These are phyloP conservation scores for Cerioporus squamosus DNA, from an alignment of 1,284 basidiomycete genomes.

Conservation along the genomic window DNA sequence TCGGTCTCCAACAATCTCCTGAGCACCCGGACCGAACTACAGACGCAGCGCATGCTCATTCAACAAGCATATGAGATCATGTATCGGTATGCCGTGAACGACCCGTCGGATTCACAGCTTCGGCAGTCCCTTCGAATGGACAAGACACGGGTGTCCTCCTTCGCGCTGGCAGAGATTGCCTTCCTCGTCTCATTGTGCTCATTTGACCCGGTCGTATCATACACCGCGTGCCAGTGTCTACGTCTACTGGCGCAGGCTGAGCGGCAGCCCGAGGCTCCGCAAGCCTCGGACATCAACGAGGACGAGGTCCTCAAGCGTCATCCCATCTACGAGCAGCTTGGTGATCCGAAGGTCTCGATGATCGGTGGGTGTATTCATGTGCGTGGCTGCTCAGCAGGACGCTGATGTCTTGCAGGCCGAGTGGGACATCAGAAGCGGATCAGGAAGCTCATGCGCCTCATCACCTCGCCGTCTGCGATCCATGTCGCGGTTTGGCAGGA, in stretches of 20 bases:
- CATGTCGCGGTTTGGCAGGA: slow-evolving; percentile 84
- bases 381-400: not conserved
- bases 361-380: slow-evolving; percentile 54
- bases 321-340: slow-evolving; percentile 76
- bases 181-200: slow-evolving; percentile 74
- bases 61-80: slow-evolving; percentile 63
- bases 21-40: slow-evolving; percentile 57
- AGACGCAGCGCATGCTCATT: slow-evolving; percentile 70
- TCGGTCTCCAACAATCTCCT: slow-evolving; percentile 64
- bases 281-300: slow-evolving; percentile 51
- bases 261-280: slow-evolving; percentile 57
- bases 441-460: slow-evolving; percentile 68
- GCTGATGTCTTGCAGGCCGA: slow-evolving; percentile 48
- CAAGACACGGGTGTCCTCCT: slow-evolving; percentile 51
- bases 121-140: slow-evolving; percentile 53
- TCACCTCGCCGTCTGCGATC: slow-evolving; percentile 65
- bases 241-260: slow-evolving; percentile 70
- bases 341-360: slow-evolving; percentile 70
- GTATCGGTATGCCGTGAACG: slow-evolving; percentile 49
- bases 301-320: slow-evolving; percentile 70
- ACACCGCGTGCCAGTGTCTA: slow-evolving; percentile 68
- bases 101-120: slow-evolving; percentile 21
- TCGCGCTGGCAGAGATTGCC: slow-evolving; percentile 71
- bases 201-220: slow-evolving; percentile 64
- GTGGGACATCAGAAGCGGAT: slow-evolving; percentile 83